Conservation (phyloP, 2,329 filamentous ascomycete genomes). For the Cytospora paraplurivora region DNA sequence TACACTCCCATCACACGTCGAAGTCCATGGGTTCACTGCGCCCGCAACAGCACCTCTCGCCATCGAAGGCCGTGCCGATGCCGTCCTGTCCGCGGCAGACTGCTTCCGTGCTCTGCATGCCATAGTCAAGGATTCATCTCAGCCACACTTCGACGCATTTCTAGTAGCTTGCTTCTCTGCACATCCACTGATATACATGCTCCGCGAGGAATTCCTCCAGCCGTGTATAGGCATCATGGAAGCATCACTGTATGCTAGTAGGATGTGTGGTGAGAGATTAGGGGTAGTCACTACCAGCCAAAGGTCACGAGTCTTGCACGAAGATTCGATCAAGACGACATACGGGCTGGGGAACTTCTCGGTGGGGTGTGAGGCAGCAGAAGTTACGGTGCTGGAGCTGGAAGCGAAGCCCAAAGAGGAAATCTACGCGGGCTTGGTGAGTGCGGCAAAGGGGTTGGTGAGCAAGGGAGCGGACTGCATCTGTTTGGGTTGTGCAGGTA, state of each 20-base stretch:
- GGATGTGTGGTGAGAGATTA: constrained; percentile 51
- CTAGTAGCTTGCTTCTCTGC: constrained; percentile 53
- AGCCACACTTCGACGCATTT: constrained; percentile 46
- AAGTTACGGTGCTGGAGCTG: constrained; percentile 46
- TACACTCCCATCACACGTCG: constrained; percentile 49
- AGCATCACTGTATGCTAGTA: constrained; percentile 48
- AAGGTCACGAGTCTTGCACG: constrained; percentile 43
- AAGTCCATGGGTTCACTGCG: constrained; percentile 52
- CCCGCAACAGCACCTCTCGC: constrained; percentile 51
- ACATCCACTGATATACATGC: constrained; percentile 48
- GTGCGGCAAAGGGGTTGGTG: constrained; percentile 43
- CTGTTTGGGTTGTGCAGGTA: constrained; percentile 52
- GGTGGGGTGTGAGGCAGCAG: constrained; percentile 45
- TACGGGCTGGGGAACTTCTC: constrained; percentile 47
- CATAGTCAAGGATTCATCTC: constrained; percentile 35
- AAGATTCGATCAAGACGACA: constrained; percentile 41
- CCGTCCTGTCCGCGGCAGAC: constrained; percentile 51
- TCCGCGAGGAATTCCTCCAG: constrained; percentile 48
- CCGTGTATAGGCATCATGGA: constrained; percentile 55
- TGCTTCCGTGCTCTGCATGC: constrained; percentile 48
- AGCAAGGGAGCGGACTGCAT: constrained; percentile 37
- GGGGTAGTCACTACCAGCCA: constrained; percentile 47
- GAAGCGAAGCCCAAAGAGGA: constrained; percentile 43
- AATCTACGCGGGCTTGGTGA: constrained; percentile 43
- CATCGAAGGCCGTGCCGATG: constrained; percentile 53